Evolutionary conservation across 768 basidiomycete species (phyloP).

Genomic region (Nevesoporus exiguus): DNA sequence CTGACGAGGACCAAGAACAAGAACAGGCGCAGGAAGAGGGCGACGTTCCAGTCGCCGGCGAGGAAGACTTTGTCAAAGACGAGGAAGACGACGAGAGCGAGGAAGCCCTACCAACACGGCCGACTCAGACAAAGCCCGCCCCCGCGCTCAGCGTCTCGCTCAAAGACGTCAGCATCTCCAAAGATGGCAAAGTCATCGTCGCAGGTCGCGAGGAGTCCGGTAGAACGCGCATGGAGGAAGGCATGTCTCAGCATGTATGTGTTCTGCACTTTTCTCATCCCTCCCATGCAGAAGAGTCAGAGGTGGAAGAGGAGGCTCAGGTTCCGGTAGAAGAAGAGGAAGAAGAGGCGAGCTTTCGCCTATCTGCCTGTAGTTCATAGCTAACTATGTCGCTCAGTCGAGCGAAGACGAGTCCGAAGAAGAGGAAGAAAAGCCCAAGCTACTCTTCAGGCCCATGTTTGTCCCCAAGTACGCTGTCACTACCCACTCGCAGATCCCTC

Average conservation of each 20-base stretch:
- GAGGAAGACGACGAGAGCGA: constrained; percentile 48
- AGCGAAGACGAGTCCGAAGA: constrained; percentile 86
- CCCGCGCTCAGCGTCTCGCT: constrained; percentile 72
- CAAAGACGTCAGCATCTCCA: constrained; percentile 77
- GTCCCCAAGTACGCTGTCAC: constrained; percentile 74
- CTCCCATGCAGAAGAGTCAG: constrained; percentile 20
- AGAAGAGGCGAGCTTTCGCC: constrained; percentile 36
- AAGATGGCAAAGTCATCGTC: constrained; percentile 76
- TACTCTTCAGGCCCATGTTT: constrained; percentile 88
- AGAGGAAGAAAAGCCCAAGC: constrained; percentile 69
- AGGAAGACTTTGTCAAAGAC: constrained; percentile 48
- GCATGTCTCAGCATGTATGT: constrained; percentile 31
- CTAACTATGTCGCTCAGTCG: constrained; percentile 46
- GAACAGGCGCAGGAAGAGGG: constrained; percentile 42
- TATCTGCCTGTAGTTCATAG: constrained; percentile 3
- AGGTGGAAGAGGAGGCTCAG: constrained; percentile 47
- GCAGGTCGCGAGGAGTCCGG: constrained; percentile 78
- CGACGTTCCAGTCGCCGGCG: constrained; percentile 59
- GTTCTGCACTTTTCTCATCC: constrained; percentile 2
- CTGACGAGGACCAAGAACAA: constrained; percentile 59
- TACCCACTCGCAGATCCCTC: neutral
- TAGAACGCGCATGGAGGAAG: constrained; percentile 60
- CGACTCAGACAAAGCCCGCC: constrained; percentile 32
- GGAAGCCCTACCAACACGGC: constrained; percentile 38
- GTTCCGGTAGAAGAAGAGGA: constrained; percentile 34